Conservation (phyloP, 2,329 filamentous ascomycete genomes). For the Botrytis fragariae region DNA sequence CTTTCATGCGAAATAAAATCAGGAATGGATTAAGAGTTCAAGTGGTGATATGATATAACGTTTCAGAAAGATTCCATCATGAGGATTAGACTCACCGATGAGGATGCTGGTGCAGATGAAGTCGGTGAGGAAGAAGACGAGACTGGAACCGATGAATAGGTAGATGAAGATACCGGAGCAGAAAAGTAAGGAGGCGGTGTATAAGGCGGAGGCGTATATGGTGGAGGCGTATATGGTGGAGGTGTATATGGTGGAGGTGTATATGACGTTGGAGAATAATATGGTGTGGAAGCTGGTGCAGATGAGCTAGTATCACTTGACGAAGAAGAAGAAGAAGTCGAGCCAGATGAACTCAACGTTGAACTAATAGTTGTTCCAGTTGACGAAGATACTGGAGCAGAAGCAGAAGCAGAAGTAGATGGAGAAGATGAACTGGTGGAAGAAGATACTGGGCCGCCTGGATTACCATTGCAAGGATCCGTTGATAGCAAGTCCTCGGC, state of each 20-base stretch:
- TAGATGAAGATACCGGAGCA: neutral
- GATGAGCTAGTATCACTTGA: neutral
- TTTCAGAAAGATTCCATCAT: neutral
- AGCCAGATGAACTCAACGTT: slow-evolving; percentile 1
- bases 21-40: neutral
- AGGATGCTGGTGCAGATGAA: neutral
- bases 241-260: neutral
- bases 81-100: neutral
- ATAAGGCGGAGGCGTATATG: neutral
- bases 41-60: neutral
- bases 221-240: neutral
- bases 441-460: slow-evolving; percentile 21
- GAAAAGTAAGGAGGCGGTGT: neutral
- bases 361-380: neutral
- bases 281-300: neutral
- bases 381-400: slow-evolving; percentile 17
- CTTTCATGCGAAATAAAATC: neutral
- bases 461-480: slow-evolving; percentile 45
- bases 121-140: neutral
- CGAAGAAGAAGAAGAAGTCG: neutral
- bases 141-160: neutral
- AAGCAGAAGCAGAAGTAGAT: neutral
- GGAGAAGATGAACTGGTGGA: slow-evolving; percentile 4
- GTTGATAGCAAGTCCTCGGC: slow-evolving; percentile 50
- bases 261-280: neutral